Base-by-base conservation (phyloP, 208 protist species). In the Crithidia mellificae region DNA sequence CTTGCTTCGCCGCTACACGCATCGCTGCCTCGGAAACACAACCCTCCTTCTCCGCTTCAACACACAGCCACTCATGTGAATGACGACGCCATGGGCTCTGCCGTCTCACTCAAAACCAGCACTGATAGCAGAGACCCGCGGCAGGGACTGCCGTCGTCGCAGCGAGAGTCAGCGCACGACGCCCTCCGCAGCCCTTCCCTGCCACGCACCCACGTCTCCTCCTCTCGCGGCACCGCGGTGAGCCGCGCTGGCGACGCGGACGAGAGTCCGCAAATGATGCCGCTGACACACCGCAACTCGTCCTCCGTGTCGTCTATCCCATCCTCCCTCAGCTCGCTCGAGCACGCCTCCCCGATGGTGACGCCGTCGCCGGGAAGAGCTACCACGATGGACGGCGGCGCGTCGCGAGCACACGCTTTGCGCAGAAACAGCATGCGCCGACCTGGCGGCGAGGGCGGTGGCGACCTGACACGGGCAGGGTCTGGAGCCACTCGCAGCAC, bases 221-320 rank as follows among this genome's bases (percentile, higher is more conserved):
- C 34, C 4, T 17, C 30, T 1, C 57, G 53, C 30, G 29, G 17
- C 17, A 34, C 57, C 0, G 12, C 25, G 19, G 15, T 41, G 17
- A 41, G 34, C 41, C 44, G 41, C 5, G 4, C 44, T 0, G 29
- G 2, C 3, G 22, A 38, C 29, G 2, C 9, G 19, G 25, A 29
- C 56, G 56, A 36, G 24, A 32, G 25, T 17, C 41, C 56, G 2
- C 43, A 63, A 12, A 53, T 65, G 59, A 17, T 53, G 58, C 59
- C 59, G 6, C 46, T 46, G 25, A n/a, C 46, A 11, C 27, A 24
- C 22, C 59, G 15, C 14, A n/a, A 15, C 59, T 44, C 46, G 22
- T 32, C 22, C 22, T 55, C 44, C 1, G 46, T 29, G 20, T 55
- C 59, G 19, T 55, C 59, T 17, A 9, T 51, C n/a, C 57, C 43